Evolutionary conservation across 495 filamentous ascomycete species (phyloP).

Genomic region (Friedmanniomyces simplex): DNA sequence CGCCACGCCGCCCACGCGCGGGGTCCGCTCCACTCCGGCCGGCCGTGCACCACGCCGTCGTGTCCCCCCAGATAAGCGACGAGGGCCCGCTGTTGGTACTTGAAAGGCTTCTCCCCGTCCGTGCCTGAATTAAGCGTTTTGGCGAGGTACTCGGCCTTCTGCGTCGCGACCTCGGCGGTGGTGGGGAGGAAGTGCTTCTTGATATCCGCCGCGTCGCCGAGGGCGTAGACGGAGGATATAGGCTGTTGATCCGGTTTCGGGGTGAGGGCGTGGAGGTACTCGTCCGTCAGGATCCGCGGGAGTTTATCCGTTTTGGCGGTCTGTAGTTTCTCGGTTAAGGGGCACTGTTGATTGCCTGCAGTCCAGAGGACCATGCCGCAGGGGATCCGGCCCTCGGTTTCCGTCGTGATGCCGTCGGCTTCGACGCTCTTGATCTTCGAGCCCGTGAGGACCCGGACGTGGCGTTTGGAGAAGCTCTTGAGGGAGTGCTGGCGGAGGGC

Average conservation of each 20-base stretch:
- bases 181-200: constrained; percentile 21
- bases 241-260: neutral
- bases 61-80: constrained; percentile 11
- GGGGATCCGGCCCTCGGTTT: constrained; percentile 22
- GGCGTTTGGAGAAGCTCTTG: constrained; percentile 15
- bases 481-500: constrained; percentile 28
- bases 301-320: constrained; percentile 23
- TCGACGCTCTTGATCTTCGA: constrained; percentile 26
- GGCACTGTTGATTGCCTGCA: constrained; percentile 25
- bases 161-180: constrained; percentile 27
- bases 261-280: constrained; percentile 21
- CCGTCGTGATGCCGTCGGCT: constrained; percentile 20
- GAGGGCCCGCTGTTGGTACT: constrained; percentile 17
- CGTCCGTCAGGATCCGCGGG: constrained; percentile 26
- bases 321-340: constrained; percentile 21
- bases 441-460: constrained; percentile 24
- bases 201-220: constrained; percentile 30
- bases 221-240: constrained; percentile 21
- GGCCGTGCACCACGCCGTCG: constrained; percentile 23
- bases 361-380: constrained; percentile 31
- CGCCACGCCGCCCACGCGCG: constrained; percentile 26
- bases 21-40: constrained; percentile 20
- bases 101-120: constrained; percentile 2
- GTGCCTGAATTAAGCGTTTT: constrained; percentile 14
- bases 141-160: constrained; percentile 28